Base-by-base conservation (phyloP, 371 early-diverging fungal species). In the Conidiobolus incongruus region DNA sequence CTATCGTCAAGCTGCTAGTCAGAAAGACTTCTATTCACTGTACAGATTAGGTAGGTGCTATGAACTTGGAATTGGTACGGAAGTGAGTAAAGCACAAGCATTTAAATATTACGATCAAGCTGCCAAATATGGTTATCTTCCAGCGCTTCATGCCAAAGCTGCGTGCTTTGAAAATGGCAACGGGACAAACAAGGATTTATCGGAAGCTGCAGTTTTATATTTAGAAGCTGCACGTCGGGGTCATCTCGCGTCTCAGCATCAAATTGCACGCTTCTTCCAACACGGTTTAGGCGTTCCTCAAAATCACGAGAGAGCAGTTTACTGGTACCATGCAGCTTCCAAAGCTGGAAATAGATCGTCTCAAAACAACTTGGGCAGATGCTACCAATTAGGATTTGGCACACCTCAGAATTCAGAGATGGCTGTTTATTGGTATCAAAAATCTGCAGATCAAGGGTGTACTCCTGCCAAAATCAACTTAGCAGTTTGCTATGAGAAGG, bases 331-430 rank as follows among this genome's bases (percentile, higher is more conserved):
- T 26, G 59, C 56, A 45, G 78, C 83, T 5, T 76, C 81, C 0
- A 44, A 60, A 10, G 75, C 59, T 35, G 83, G 81, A 13, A 77
- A 78, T 54, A 35, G 6, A 35, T 16, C 6, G 5, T 35, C 33
- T 8, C 38, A 26, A 21, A 36, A 46, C 29, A 35, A 81, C 51
- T 62, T 84, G 2, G 88, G 82, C 4, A 80, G 73, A 46, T 85
- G 81, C 50, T 70, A 75, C 44, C 80, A 83, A 55, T 75, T 78
- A 45, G 91, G 88, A 16, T 72, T 83, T 35, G 90, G 90, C n/a
- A 55, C 69, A 0, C 47, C 52, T 1, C 65, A 65, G 46, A 63
- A 81, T 55, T 59, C 70, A 38, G 51, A 45, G 11, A 46, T 61
- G 40, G 85, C 77, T n/a, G 65, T 74, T 20, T 60, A 70, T 39